Evolutionary conservation across 345 rosid genomes (phyloP), one percentile per base, ranked within the genome.

Genomic region (Linum usitatissimum): DNA sequence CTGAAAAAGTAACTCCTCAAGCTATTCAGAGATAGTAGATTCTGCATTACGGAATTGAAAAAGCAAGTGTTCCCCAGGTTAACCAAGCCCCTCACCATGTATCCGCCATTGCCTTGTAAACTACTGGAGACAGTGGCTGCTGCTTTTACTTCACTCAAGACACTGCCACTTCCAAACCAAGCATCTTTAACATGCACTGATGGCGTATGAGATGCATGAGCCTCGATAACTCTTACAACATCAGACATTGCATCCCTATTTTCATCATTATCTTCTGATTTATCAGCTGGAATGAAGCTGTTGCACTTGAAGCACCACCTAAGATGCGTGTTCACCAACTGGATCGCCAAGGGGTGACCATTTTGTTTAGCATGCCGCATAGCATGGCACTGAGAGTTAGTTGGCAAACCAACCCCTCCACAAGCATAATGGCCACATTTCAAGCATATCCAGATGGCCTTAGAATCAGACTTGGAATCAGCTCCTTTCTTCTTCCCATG

Each of bases 51-150:
- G 0, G 99, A 94, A 75, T 94, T 94, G 60, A 94, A 94, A 79
- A 88, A 94, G 80, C 99, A 94, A 49, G 96, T 88, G 63, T 90
- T 94, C 59, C 97, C 99, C 64, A 94, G 96, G 81, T 94, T 94
- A 53, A 75, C 84, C 80, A 94, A 71, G 48, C 99, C 99, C 67
- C 93, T 76, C 34, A 77, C 93, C 53, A 73, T 75, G 68, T 77
- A 88, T 42, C 84, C 77, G 55, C 71, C 80, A 69, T 73, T 73
- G 51, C 66, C 84, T 39, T 81, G 85, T 62, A 76, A 45, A 76
- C 68, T 65, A 66, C 75, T 61, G 7, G 69, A 66, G 48, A 34
- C 54, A 28, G 68, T 40, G 64, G 62, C 68, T 76, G 75, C 78
- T 60, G 65, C 59, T 68, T 78, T 79, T 62, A 64, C 67, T 66